Evolutionary conservation across 345 rosid species (phyloP).

Genomic region (Eucalyptus sideroxylon): DNA sequence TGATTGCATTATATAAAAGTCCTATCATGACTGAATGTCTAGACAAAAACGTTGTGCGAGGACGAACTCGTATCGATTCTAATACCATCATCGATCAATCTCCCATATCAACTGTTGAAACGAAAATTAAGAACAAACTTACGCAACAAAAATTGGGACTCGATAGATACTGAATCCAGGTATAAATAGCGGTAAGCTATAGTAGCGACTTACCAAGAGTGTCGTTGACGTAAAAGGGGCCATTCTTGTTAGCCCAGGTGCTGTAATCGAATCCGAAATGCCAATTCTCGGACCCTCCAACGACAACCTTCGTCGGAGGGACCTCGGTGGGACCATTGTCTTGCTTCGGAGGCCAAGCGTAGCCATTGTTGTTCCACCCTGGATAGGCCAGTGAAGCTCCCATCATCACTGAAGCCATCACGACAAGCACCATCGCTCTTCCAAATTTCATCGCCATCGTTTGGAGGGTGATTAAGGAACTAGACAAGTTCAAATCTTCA

Average conservation of each 20-base stretch:
- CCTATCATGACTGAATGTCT: background rate
- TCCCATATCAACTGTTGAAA: background rate
- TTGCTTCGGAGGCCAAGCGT: background rate
- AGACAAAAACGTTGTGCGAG: too few relatives aligned
- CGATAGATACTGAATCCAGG: background rate
- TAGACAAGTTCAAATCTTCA: background rate
- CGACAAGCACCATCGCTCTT: background rate
- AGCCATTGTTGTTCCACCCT: background rate
- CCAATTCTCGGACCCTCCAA: slow-evolving; percentile 69
- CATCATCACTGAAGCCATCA: background rate
- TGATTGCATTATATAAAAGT: background rate
- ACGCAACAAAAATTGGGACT: too few relatives aligned
- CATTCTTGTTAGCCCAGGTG: slow-evolving; percentile 44
- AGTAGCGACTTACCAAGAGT: slow-evolving; percentile 29
- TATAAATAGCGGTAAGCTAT: background rate
- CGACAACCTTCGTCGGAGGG: slow-evolving; percentile 26
- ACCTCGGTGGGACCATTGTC: background rate
- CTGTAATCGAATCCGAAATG: slow-evolving; percentile 46
- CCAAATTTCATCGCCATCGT: background rate
- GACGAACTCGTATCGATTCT: background rate
- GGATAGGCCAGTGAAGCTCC: background rate
- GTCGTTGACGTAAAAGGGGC: slow-evolving; percentile 53
- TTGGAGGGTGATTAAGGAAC: background rate
- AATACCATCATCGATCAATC: background rate
- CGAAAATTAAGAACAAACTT: background rate